These are phyloP conservation scores for Microbotryum saponariae DNA, from an alignment of 1,284 basidiomycete genomes.

Conservation along the genomic window DNA sequence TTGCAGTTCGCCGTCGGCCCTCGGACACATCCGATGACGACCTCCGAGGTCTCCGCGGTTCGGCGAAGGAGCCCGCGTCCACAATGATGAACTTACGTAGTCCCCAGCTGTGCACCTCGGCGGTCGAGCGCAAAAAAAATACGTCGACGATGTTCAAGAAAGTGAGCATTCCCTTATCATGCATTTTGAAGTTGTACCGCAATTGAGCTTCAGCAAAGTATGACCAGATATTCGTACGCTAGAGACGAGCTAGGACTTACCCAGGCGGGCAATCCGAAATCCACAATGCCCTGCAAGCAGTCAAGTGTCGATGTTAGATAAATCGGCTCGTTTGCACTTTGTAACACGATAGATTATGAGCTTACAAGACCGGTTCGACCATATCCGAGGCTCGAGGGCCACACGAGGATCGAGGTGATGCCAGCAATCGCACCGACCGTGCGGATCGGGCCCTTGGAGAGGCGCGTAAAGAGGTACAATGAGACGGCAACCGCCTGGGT, in stretches of 20 bases:
- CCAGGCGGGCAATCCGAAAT: conserved; percentile 2
- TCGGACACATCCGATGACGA: too few relatives aligned
- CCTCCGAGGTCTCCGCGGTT: too few relatives aligned
- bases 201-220: background rate
- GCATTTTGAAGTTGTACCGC: background rate
- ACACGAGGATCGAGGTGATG: background rate
- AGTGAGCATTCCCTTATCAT: background rate
- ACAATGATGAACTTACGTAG: background rate
- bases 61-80: too few relatives aligned
- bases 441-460: background rate
- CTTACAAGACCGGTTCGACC: background rate
- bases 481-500: background rate
- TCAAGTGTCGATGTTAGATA: too few relatives aligned
- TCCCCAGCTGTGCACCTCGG: conserved; percentile 3
- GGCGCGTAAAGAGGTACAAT: background rate
- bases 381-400: background rate
- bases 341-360: too few relatives aligned
- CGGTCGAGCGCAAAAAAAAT: conserved; percentile 1
- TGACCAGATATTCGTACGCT: too few relatives aligned
- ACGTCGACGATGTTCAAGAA: conserved; percentile 4
- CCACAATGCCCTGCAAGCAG: conserved; percentile 1
- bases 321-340: background rate
- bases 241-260: background rate
- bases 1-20: too few relatives aligned
- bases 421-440: background rate